A percentile compares a stretch with the other conserved stretches of the same genome.
These are phyloP conservation scores for Pueraria montana DNA, from an alignment of 306 rosid genomes.

Conservation along the genomic window DNA sequence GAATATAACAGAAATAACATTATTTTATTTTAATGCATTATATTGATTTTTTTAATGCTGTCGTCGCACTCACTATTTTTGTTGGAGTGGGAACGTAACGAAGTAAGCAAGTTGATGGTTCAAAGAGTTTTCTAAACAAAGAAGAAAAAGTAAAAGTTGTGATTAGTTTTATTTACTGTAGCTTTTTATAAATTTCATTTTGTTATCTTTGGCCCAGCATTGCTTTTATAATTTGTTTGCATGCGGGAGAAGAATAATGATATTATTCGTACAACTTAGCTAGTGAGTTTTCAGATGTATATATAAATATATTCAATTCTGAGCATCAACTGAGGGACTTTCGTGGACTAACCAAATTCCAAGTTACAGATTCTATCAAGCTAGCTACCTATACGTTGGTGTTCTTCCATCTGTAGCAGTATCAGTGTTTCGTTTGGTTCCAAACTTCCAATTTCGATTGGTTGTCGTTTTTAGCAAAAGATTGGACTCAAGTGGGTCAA, in stretches of 20 bases:
- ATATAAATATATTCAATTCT: slow-evolving; percentile 35
- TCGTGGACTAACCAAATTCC: slow-evolving; percentile 35
- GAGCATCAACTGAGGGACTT: slow-evolving; percentile 18
- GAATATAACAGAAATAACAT: neutral
- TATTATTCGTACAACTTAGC: slow-evolving; percentile 39
- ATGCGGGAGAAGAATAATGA: slow-evolving; percentile 40
- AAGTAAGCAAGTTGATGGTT: slow-evolving; percentile 54
- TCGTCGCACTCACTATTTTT: slow-evolving; percentile 27
- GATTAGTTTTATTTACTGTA: slow-evolving; percentile 41
- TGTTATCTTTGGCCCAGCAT: slow-evolving; percentile 49
- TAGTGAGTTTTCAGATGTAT: slow-evolving; percentile 38
- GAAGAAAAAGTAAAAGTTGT: slow-evolving; percentile 44
- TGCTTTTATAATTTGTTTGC: slow-evolving; percentile 60
- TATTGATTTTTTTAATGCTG: neutral
- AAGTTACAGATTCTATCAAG: slow-evolving; percentile 45
- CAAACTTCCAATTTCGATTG: slow-evolving; percentile 12
- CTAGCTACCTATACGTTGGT: slow-evolving; percentile 41
- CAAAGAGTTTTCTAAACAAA: slow-evolving; percentile 43
- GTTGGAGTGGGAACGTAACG: slow-evolving; percentile 48
- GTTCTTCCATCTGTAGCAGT: slow-evolving; percentile 33
- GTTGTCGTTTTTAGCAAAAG: slow-evolving; percentile 5
- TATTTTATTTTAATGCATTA: slow-evolving; percentile 36
- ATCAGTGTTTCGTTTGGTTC: neutral
- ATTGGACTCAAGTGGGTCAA: slow-evolving; percentile 31
- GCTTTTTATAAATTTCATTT: slow-evolving; percentile 41